A percentile compares a stretch with the other conserved stretches of the same genome.
These are phyloP conservation scores for Alternaria novae-zelandiae DNA, from an alignment of 2,329 filamentous ascomycete species.

Conservation along the genomic window DNA sequence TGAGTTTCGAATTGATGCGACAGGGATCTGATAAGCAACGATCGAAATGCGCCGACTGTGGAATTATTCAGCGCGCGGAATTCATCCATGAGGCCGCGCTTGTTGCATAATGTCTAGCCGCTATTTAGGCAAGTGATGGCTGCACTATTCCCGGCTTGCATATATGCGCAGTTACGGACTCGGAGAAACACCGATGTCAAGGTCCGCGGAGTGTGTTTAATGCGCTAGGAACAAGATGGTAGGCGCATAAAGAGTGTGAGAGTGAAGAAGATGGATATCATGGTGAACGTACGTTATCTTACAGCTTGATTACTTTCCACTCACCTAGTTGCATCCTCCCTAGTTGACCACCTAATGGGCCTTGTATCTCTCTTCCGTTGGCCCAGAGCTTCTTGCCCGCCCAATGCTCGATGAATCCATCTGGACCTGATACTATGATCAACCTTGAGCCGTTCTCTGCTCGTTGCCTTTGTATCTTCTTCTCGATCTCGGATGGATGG, in stretches of 20 bases:
- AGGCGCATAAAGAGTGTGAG: not conserved
- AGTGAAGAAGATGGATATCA: constrained; percentile 11
- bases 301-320: constrained; percentile 67
- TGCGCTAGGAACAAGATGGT: not conserved
- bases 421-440: constrained; percentile 86
- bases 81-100: constrained; percentile 10
- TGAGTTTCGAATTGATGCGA: not conserved
- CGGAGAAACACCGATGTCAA: not conserved
- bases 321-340: constrained; percentile 63
- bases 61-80: constrained; percentile 31
- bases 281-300: constrained; percentile 17
- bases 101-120: not conserved
- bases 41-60: not conserved
- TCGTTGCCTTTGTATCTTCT: constrained; percentile 23
- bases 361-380: constrained; percentile 75
- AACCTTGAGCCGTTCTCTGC: constrained; percentile 62
- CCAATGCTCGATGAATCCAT: constrained; percentile 83
- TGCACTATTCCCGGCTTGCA: not conserved
- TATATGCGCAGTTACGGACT: not conserved
- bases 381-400: constrained; percentile 82
- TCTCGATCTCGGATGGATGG: constrained; percentile 46
- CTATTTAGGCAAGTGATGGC: constrained; percentile 3
- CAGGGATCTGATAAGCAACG: not conserved
- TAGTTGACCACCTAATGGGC: constrained; percentile 72
- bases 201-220: not conserved